Percentiles rank a stretch among this genome's conserved stretches.
These are phyloP conservation scores for Herpomyces periplanetae DNA, from an alignment of 2,329 filamentous ascomycete species.

Conservation along the genomic window DNA sequence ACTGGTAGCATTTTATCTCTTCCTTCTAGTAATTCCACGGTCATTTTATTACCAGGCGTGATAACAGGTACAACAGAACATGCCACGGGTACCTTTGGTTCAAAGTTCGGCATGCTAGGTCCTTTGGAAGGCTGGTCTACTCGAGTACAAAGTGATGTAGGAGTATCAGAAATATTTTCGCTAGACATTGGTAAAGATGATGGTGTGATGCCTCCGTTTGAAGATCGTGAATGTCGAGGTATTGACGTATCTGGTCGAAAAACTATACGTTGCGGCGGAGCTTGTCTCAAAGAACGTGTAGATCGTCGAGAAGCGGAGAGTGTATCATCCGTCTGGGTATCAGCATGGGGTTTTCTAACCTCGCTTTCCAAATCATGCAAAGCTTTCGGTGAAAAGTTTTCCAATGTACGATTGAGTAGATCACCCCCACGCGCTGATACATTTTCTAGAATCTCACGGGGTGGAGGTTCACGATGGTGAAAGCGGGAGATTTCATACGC, in stretches of 20 bases:
- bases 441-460: constrained; percentile 53
- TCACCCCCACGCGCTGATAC: constrained; percentile 37
- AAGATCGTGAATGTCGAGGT: constrained; percentile 15
- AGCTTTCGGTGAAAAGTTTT: constrained; percentile 20
- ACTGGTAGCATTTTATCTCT: constrained; percentile 9
- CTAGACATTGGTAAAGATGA: constrained; percentile 6
- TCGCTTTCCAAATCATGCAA: constrained; percentile 15
- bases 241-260: constrained; percentile 42
- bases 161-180: too few relatives aligned
- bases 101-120: constrained; percentile 24
- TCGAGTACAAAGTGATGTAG: too few relatives aligned
- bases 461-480: constrained; percentile 41
- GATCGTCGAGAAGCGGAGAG: too few relatives aligned
- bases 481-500: constrained; percentile 49
- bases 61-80: constrained; percentile 29
- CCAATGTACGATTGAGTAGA: constrained; percentile 33
- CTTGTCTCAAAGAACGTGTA: constrained; percentile 24
- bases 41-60: constrained; percentile 34
- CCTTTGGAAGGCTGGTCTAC: too few relatives aligned
- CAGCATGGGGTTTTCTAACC: too few relatives aligned
- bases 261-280: constrained; percentile 44
- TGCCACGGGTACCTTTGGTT: constrained; percentile 20
- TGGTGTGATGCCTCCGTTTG: constrained; percentile 13
- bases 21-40: constrained; percentile 20
- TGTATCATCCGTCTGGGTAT: too few relatives aligned